Conservation (phyloP, 2,329 filamentous ascomycete species). For the Alternaria ventricosa region DNA sequence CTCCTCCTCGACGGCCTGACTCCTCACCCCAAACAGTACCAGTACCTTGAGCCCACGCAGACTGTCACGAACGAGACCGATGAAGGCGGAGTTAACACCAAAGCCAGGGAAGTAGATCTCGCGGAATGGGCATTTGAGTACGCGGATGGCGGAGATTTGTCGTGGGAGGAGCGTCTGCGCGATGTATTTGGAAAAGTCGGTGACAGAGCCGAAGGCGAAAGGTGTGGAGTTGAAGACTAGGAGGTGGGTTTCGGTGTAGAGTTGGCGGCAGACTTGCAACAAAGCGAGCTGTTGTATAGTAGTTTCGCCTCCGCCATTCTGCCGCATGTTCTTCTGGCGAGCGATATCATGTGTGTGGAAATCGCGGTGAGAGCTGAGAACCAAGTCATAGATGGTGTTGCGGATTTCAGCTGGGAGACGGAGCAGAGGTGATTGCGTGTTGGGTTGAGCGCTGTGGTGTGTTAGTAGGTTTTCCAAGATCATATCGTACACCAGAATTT, state of each 20-base stretch:
- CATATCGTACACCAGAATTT: no score
- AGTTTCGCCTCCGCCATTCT: background rate
- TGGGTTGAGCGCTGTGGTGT: background rate
- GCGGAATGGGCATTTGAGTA: background rate
- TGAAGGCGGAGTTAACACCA: background rate
- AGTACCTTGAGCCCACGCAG: background rate
- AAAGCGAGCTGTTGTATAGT: background rate
- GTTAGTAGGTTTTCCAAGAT: no score
- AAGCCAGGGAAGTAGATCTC: background rate
- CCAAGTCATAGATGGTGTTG: constrained; percentile 59
- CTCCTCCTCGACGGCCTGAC: background rate
- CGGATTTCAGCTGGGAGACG: constrained; percentile 65
- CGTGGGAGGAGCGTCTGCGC: background rate
- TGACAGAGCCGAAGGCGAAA: background rate
- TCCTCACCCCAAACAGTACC: background rate
- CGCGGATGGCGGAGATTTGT: background rate
- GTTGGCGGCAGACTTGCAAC: background rate
- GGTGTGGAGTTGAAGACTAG: background rate
- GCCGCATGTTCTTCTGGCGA: background rate
- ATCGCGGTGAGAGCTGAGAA: constrained; percentile 29
- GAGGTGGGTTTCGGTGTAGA: background rate
- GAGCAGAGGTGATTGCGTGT: constrained; percentile 33
- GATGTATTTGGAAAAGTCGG: background rate
- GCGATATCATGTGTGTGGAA: background rate
- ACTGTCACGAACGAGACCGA: background rate